Percentiles rank a stretch among this genome's conserved stretches.
These are phyloP conservation scores for Pythium guiyangense DNA, from an alignment of 352 stramenopile species.

Conservation along the genomic window DNA sequence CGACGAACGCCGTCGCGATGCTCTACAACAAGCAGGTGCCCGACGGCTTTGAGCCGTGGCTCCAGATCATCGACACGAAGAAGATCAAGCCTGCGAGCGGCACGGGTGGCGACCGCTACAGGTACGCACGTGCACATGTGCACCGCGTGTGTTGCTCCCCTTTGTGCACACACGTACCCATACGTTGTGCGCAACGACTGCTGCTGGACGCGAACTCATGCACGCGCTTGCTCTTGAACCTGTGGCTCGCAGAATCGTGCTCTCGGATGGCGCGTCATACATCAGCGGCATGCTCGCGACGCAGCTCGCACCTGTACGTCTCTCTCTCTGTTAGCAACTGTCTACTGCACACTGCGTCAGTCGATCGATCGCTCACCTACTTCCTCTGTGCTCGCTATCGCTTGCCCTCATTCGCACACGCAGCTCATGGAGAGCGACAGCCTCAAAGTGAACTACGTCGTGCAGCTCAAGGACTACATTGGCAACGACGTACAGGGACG, in stretches of 20 bases:
- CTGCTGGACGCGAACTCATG: background rate
- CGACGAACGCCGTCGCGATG: slow-evolving; percentile 77
- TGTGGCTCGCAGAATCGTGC: slow-evolving; percentile 40
- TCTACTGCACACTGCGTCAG: no score
- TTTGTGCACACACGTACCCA: background rate
- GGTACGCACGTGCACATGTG: slow-evolving; percentile 15
- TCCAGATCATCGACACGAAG: slow-evolving; percentile 87
- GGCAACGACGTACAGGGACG: slow-evolving; percentile 81
- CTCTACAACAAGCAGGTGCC: slow-evolving; percentile 83
- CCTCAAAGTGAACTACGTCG: slow-evolving; percentile 79
- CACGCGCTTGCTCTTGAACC: background rate
- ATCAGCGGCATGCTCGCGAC: slow-evolving; percentile 87
- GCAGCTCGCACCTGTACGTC: slow-evolving; percentile 64
- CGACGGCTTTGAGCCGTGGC: slow-evolving; percentile 83
- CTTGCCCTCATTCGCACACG: background rate
- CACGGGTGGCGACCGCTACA: slow-evolving; percentile 71
- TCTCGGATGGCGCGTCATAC: slow-evolving; percentile 76
- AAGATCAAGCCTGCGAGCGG: slow-evolving; percentile 83
- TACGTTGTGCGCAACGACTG: background rate
- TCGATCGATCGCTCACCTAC: background rate
- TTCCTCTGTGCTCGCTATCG: background rate
- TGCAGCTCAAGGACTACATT: slow-evolving; percentile 83
- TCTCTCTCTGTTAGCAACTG: no score
- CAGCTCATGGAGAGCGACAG: slow-evolving; percentile 82
- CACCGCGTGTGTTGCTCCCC: no score